Evolutionary conservation across 257 asterid genomes (phyloP).

Genomic region (Penstemon barbatus): DNA sequence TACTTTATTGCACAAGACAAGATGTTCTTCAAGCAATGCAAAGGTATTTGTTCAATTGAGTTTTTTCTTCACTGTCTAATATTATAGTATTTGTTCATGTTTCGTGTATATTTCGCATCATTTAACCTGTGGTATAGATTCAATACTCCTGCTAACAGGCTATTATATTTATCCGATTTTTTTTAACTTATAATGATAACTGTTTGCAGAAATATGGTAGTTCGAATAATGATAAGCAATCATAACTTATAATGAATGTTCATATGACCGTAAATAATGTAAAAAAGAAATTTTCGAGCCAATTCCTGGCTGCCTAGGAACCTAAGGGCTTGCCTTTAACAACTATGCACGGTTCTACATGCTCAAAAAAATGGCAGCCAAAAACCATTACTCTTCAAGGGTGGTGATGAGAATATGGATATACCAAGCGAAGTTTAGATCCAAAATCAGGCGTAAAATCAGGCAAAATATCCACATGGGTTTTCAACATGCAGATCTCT

Average conservation of each 20-base stretch:
- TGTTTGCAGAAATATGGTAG: too few species aligned
- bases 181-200: too few species aligned
- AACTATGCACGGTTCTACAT: background rate
- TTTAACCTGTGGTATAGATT: too few species aligned
- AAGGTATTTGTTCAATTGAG: too few species aligned
- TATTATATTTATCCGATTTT: too few species aligned
- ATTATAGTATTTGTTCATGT: too few species aligned
- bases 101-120: too few species aligned
- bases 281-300: background rate
- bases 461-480: conserved; percentile 94
- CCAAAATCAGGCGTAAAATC: conserved; percentile 95
- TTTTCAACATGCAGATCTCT: conserved; percentile 93
- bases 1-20: background rate
- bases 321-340: background rate
- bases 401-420: conserved; percentile 20
- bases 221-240: too few species aligned
- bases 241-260: too few species aligned
- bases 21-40: background rate
- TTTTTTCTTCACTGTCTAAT: too few species aligned
- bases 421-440: conserved; percentile 81
- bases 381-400: background rate
- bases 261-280: too few species aligned
- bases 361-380: background rate
- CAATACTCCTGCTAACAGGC: too few species aligned
- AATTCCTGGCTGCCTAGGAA: background rate